phyloP scores from a whole-genome alignment of 306 rosid species.

The Dryas alaskensis region DNA sequence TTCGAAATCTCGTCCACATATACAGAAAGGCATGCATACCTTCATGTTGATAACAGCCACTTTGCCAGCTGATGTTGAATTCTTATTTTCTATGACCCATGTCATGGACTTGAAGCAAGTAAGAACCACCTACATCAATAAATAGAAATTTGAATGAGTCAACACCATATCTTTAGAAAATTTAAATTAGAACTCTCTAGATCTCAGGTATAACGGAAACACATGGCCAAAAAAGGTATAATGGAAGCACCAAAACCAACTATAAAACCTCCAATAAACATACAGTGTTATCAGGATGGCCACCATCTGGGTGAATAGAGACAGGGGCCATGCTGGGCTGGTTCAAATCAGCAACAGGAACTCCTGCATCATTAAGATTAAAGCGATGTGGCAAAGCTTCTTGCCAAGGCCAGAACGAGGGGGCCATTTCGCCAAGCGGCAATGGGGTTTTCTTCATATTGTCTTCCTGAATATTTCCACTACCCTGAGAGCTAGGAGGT shows the following conservation, averaged over 20 bases:
- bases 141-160: slow-evolving; percentile 12
- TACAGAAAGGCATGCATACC: slow-evolving; percentile 35
- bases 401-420: slow-evolving; percentile 66
- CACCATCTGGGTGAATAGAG: slow-evolving; percentile 54
- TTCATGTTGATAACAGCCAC: slow-evolving; percentile 68
- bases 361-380: slow-evolving; percentile 56
- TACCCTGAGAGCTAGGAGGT: slow-evolving; percentile 42
- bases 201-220: background rate
- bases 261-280: slow-evolving; percentile 17
- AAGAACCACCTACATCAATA: slow-evolving; percentile 58
- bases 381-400: slow-evolving; percentile 50
- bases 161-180: slow-evolving; percentile 4
- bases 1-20: background rate
- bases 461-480: slow-evolving; percentile 57
- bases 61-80: slow-evolving; percentile 47
- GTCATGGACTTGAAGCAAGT: slow-evolving; percentile 76
- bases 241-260: background rate
- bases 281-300: slow-evolving; percentile 55
- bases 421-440: slow-evolving; percentile 33
- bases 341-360: slow-evolving; percentile 53
- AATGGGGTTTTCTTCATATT: slow-evolving; percentile 42
- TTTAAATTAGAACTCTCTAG: background rate
- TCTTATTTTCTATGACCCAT: slow-evolving; percentile 70
- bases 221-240: background rate
- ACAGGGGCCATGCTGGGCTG: slow-evolving; percentile 48